Base-by-base conservation (phyloP, 805 yeast genomes). In the Kodamaea laetipori region DNA sequence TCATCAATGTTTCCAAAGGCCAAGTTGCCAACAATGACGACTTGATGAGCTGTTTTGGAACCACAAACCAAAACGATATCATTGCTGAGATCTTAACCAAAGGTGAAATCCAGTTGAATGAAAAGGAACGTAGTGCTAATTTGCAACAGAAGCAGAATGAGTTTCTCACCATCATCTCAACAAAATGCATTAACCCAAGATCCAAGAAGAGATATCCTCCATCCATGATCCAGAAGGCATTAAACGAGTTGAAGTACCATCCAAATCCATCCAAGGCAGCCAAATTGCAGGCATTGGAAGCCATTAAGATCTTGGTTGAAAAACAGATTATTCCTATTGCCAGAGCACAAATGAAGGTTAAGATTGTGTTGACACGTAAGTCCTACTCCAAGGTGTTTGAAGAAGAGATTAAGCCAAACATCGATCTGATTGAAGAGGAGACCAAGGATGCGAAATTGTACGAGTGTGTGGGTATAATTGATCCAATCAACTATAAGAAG, bases 81-180 rank as follows among this genome's bases (percentile, higher is more conserved):
- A 82, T 94, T 18, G 70, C 79, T 41, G 96, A 89, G 56, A 94
- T 94, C 43, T 67, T 94, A 47, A 81, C 78, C 44, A 89, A 87
- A 60, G 99, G 99, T 30, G 99, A 94, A 63, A 84, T 94, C 51
- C 98, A 94, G 62, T 76, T 94, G 42, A 89, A 94, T 55, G 97
- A 89, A 63, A 90, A 88, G 69, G 99, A 94, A 66, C 75, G 99
- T 56, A 84, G 80, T 50, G 83, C 85, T 37, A 84, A 84, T 60
- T 64, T 80, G 46, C 76, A 74, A 43, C 90, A 87, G 62, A 76
- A 84, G 39, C 87, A 82, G 51, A 88, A 88, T 50, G 96, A 90
- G 56, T 83, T 90, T 48, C 67, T 94, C 25, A 88, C 83, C 39
- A 81, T 89, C 34, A 82, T 94, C 23, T 85, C 95, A 12, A 83